Percentiles rank a stretch among this genome's conserved stretches.
Conservation (phyloP, 176 grass and related monocot genomes). For the Oryza brachyantha region DNA sequence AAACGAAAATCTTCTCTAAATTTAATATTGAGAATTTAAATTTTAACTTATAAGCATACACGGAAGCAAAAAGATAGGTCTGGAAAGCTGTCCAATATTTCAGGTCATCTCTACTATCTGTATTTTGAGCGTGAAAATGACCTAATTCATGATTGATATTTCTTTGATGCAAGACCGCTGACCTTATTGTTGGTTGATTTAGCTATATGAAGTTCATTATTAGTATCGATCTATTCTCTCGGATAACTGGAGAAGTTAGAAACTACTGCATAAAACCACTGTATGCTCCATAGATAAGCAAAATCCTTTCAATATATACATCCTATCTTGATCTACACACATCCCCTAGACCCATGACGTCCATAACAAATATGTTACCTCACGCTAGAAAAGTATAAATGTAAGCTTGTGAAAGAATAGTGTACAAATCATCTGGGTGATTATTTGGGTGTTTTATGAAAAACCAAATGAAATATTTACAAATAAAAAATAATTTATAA, state of each 20-base stretch:
- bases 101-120: not conserved
- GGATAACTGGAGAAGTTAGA: not conserved
- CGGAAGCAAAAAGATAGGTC: no score
- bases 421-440: no score
- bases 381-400: not conserved
- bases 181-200: not conserved
- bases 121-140: constrained; percentile 9
- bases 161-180: not conserved
- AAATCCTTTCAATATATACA: not conserved
- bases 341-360: not conserved
- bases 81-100: not conserved
- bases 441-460: no score
- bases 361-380: not conserved
- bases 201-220: not conserved
- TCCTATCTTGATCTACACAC: constrained; percentile 2
- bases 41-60: no score
- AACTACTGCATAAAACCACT: not conserved
- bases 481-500: no score
- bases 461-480: no score
- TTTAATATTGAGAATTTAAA: no score
- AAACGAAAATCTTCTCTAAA: no score
- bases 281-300: not conserved
- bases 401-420: not conserved
- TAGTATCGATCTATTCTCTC: not conserved
- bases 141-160: not conserved